Percentiles rank a stretch among this genome's conserved stretches.
Conservation (phyloP, 2,329 filamentous ascomycete species). For the Alternaria angustiovoidea region DNA sequence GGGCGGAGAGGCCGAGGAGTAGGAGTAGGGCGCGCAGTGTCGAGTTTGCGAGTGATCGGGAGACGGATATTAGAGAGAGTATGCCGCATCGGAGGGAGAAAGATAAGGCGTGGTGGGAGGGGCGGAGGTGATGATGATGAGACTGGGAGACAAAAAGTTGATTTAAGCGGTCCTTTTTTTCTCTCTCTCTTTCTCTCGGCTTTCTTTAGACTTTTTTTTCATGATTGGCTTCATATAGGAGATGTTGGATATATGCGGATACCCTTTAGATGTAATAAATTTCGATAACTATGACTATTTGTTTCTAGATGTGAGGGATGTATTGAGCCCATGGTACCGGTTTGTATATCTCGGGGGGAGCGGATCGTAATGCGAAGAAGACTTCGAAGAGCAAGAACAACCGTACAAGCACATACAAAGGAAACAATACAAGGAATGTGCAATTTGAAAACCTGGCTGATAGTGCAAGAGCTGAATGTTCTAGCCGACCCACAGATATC, state of each 20-base stretch:
- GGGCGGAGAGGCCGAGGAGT: constrained; percentile 26
- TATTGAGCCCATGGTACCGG: neutral
- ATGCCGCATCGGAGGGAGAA: constrained; percentile 48
- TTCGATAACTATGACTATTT: neutral
- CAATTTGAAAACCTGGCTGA: too few species aligned
- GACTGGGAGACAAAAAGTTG: neutral
- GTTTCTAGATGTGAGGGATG: neutral
- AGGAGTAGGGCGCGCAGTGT: constrained; percentile 33
- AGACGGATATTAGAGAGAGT: constrained; percentile 41
- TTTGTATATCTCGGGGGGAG: neutral
- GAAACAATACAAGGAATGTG: too few species aligned
- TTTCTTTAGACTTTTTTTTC: neutral
- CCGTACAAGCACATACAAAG: too few species aligned
- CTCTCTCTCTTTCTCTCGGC: too few species aligned
- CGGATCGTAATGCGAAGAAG: neutral
- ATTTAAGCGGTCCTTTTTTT: neutral
- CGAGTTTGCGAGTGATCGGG: constrained; percentile 38
- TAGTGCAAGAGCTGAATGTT: too few species aligned
- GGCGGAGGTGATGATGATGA: constrained; percentile 14
- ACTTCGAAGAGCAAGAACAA: neutral
- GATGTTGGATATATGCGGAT: constrained; percentile 16
- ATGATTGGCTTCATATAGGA: constrained; percentile 1
- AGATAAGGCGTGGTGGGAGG: constrained; percentile 49
- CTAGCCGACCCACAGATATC: too few species aligned
- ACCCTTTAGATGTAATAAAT: constrained; percentile 18